Evolutionary conservation across 495 filamentous ascomycete genomes (phyloP).

Genomic region (Hypoxylon cercidicola): DNA sequence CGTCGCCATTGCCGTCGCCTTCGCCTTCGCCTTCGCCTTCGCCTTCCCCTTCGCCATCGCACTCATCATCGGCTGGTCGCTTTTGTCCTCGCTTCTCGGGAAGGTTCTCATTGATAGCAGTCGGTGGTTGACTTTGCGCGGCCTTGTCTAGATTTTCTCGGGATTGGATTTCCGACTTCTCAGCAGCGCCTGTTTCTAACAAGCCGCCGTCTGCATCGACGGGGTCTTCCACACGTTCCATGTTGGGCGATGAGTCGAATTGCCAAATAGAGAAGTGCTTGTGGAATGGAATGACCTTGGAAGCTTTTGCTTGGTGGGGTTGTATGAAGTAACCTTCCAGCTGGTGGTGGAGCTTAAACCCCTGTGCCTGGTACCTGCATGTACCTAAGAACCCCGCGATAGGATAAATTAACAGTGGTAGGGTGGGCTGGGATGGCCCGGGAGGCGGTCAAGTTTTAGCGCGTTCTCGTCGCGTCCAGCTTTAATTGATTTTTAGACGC

Average conservation of each 20-base stretch:
- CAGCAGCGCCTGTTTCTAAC: neutral
- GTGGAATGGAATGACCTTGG: neutral
- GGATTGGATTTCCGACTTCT: conserved; percentile 5
- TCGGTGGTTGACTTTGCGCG: too few relatives aligned
- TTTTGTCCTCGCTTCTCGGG: conserved; percentile 16
- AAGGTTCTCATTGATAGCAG: neutral
- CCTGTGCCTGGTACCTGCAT: too few relatives aligned
- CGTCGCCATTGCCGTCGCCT: neutral
- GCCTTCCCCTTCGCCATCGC: conserved; percentile 5
- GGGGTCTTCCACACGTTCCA: neutral
- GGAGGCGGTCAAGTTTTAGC: conserved; percentile 26
- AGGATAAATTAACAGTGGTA: neutral
- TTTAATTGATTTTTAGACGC: conserved; percentile 46
- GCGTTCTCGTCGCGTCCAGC: conserved; percentile 42
- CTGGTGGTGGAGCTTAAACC: too few relatives aligned
- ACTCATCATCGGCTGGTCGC: conserved; percentile 17
- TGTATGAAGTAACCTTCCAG: too few relatives aligned
- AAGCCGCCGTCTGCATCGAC: neutral
- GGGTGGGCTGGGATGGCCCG: neutral
- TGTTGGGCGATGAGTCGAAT: neutral
- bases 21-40: too few relatives aligned
- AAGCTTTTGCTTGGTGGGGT: too few relatives aligned
- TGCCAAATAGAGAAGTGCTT: neutral
- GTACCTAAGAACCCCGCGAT: too few relatives aligned
- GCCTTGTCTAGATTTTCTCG: neutral